These are phyloP conservation scores for Metarhizium guizhouense DNA, from an alignment of 2,329 filamentous ascomycete species.

Conservation along the genomic window DNA sequence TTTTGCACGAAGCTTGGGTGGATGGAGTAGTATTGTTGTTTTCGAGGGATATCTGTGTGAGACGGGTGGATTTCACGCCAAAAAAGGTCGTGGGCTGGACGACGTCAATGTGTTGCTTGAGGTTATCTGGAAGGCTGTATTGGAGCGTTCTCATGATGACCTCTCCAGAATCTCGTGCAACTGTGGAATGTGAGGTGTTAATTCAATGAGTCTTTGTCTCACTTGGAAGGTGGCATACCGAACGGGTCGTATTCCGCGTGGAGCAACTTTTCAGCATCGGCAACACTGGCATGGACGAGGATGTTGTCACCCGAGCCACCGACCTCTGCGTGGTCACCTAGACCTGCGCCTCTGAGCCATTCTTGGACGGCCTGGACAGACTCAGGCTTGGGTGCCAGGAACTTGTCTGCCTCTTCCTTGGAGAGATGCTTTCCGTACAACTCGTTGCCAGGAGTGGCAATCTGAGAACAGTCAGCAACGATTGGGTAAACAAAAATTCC, in stretches of 20 bases:
- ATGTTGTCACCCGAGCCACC: background rate
- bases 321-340: background rate
- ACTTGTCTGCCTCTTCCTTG: slow-evolving; percentile 2
- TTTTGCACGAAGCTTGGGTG: background rate
- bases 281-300: slow-evolving; percentile 1
- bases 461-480: background rate
- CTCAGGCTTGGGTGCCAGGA: slow-evolving; percentile 1
- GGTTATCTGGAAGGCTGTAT: slow-evolving; percentile 4
- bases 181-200: background rate
- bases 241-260: slow-evolving; percentile 1
- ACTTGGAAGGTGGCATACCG: background rate
- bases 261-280: slow-evolving; percentile 3
- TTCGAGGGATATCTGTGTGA: background rate
- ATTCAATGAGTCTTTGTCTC: background rate
- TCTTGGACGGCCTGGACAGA: slow-evolving; percentile 1
- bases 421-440: slow-evolving; percentile 6
- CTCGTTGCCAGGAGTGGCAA: slow-evolving; percentile 5
- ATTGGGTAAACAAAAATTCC: background rate
- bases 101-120: slow-evolving; percentile 6
- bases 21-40: background rate
- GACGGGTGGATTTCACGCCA: background rate
- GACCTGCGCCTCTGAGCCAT: slow-evolving; percentile 2
- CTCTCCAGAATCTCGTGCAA: background rate
- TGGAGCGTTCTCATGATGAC: slow-evolving; percentile 5
- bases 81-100: slow-evolving; percentile 7